Base-by-base conservation (phyloP, 352 stramenopile genomes). In the Phytopythium ostracodes region DNA sequence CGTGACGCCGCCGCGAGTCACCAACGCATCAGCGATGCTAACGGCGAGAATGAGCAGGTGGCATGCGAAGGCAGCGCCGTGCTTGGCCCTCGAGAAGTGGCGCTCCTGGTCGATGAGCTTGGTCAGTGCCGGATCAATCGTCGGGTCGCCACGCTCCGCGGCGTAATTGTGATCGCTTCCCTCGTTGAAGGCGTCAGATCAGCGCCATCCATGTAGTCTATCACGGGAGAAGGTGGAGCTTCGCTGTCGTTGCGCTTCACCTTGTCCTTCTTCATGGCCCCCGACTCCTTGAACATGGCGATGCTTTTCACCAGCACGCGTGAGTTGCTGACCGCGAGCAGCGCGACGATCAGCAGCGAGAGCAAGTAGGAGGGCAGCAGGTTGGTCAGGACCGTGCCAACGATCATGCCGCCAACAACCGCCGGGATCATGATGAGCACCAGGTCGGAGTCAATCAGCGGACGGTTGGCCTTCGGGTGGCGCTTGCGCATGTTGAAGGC, bases 401-500 rank as follows among this genome's bases (percentile, higher is more conserved):
- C 59, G 42, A 89, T 69, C 0, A 78, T 75, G 14, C 77, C 76
- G 22, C 74, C 77, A 44, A 88, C 85, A 53, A 88, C 79, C 24
- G 79, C 67, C 49, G 80, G 80, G 57, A 89, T 85, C 76, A 87
- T 89, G 29, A 71, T 75, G 22, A 88, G 59, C 11, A 68, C 73
- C 11, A 89, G 65, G 38, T 88, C 76, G 9, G 77, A 65, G 43
- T 89, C 76, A 24, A 89, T 77, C 22, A 89, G 66, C n/a, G 77
- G 78, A 1, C 77, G 76, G 43, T 88, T 67, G 5, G 69, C 76
- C n/a, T 59, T 72, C 51, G 80, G 76, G 49, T 89, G 77, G 36
- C 77, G 76, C 65, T 88, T 87, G 58, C 68, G 77, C 58, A 87
- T 38, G 58, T 89, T 87, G 63, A 87, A 86, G 50, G 73, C 76